Evolutionary conservation across 768 basidiomycete genomes (phyloP), one percentile per base, ranked within the genome.

Genomic region (Chalciporus sphaerocephalus): DNA sequence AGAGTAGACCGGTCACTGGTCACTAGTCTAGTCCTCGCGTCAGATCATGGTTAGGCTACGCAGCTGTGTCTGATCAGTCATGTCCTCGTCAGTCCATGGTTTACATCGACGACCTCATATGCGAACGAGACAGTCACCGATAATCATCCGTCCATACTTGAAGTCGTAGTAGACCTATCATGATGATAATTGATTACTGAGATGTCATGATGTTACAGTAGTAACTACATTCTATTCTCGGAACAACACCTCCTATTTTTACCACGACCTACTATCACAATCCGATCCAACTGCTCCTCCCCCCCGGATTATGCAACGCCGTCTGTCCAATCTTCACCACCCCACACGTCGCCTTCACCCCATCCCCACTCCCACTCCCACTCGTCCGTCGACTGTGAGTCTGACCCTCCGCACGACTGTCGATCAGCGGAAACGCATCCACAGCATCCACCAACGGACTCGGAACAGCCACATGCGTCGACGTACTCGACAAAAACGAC

Each of bases 251-350:
- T 28, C 15, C 18, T n/a, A n/a, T 35, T 40, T 41, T 50, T 25
- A 16, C 4, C 6, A 28, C 12, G 10, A 15, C 8, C 17, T 35
- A 30, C 24, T 13, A 21, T 65, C 66, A 85, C 33, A 94, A 68
- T 16, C 95, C 95, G 46, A 96, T 93, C 90, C 89, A 98, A 58
- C 90, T 93, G 57, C 90, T 88, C 38, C 87, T 74, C 3, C 95
- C 95, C 2, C 81, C 79, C 0, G 93, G 82, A 67, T 98, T 99
- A 59, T 96, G 95, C 61, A 99, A 65, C 53, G 80, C 80, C 24
- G 92, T 94, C 68, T 97, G 93, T 5, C 94, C 92, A 61, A 99
- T 94, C 67, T 98, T 97, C 39, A 98, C 77, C 23, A 80, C 53
- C 5, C 73, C 66, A 61, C 74, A 59, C 6, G 59, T 57, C 13